Evolutionary conservation across 2,329 filamentous ascomycete species (phyloP).

Genomic region (Paraphoma chrysanthemicola): DNA sequence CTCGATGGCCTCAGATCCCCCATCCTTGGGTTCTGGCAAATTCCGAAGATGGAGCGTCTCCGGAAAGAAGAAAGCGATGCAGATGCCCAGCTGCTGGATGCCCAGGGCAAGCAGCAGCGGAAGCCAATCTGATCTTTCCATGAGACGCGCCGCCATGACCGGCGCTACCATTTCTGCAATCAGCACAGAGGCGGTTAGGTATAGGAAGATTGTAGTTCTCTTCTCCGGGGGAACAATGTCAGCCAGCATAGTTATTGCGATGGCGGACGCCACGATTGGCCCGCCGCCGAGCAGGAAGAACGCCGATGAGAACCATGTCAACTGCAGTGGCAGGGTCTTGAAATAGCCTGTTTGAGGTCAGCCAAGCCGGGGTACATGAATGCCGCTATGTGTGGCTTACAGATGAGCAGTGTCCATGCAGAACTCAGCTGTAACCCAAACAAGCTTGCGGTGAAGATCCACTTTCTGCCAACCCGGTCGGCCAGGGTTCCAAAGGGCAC

Average conservation of each 20-base stretch:
- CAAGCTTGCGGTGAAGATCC: conserved; percentile 52
- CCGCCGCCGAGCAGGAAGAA: conserved; percentile 57
- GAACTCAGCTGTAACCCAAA: conserved; percentile 48
- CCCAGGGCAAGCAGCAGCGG: conserved; percentile 40
- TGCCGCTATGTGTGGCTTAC: conserved; percentile 14
- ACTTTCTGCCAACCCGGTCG: conserved; percentile 56
- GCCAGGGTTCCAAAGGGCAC: conserved; percentile 59
- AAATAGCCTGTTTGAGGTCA: conserved; percentile 37
- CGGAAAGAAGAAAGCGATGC: conserved; percentile 37
- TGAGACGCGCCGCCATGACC: conserved; percentile 39
- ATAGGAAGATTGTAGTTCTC: conserved; percentile 42
- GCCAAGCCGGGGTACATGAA: neutral
- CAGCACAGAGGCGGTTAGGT: conserved; percentile 39
- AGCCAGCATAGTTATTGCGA: conserved; percentile 59
- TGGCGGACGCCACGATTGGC: conserved; percentile 54
- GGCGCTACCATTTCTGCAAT: conserved; percentile 44
- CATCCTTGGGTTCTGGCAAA: conserved; percentile 32
- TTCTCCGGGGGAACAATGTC: conserved; percentile 58
- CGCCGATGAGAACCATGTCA: conserved; percentile 57
- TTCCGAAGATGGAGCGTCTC: conserved; percentile 46
- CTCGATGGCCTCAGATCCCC: conserved; percentile 20
- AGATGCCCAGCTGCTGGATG: conserved; percentile 35
- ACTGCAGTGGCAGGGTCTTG: conserved; percentile 51
- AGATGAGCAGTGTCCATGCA: conserved; percentile 42
- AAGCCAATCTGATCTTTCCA: conserved; percentile 43